phyloP scores from a whole-genome alignment of 73 alveolate species.

The Durusdinium trenchii region DNA sequence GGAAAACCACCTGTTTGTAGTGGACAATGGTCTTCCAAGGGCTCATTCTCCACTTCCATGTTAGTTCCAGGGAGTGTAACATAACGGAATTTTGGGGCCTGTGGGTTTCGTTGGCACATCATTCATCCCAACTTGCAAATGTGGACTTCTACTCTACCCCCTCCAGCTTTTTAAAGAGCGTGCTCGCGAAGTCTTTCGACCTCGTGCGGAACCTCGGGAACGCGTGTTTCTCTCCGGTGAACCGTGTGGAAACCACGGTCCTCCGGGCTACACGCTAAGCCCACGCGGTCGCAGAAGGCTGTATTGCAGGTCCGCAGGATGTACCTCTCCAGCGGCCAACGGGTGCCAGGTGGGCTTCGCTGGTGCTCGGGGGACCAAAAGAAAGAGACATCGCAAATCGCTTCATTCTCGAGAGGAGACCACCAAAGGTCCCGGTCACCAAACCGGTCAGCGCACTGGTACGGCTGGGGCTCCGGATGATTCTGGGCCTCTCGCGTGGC shows the following conservation, averaged over 20 bases:
- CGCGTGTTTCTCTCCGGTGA: too few species aligned
- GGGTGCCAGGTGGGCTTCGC: background rate
- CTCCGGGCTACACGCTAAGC: conserved; percentile 91
- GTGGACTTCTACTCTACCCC: too few species aligned
- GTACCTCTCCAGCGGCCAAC: conserved; percentile 11
- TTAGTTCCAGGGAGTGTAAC: too few species aligned
- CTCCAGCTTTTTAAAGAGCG: too few species aligned
- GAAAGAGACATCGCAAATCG: background rate
- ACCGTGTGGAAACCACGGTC: background rate
- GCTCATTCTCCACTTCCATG: too few species aligned
- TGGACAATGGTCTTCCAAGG: too few species aligned
- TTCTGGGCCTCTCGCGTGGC: background rate
- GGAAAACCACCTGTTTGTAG: too few species aligned
- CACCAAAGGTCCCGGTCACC: background rate
- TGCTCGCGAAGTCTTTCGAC: too few species aligned
- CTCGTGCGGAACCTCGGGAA: too few species aligned
- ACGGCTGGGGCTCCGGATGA: background rate
- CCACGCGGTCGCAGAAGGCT: conserved; percentile 69
- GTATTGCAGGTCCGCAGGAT: conserved; percentile 86
- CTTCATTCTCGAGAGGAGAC: background rate
- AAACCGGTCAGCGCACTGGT: background rate
- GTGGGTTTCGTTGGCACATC: too few species aligned
- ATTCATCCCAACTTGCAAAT: too few species aligned
- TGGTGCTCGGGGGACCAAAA: background rate
- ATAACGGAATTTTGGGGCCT: too few species aligned